Base-by-base conservation (phyloP, 192 early-diverging fungal species). In the Umbelopsis ramanniana region DNA sequence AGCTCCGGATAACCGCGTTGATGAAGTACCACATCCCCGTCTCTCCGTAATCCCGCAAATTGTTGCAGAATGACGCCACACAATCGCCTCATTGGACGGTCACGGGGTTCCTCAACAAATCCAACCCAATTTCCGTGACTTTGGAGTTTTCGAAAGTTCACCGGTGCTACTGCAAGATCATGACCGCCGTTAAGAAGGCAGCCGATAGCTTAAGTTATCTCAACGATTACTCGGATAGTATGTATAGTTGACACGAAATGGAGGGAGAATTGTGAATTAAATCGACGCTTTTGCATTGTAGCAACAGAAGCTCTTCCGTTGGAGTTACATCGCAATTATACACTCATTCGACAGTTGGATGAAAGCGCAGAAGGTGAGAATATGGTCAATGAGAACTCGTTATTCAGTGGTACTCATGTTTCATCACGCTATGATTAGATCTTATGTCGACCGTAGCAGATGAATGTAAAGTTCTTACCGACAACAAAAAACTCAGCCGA, bases 331-430 rank as follows among this genome's bases (percentile, higher is more conserved):
- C 89, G 94, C 22, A 94, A 93, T 71, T 95, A 96, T 60, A 90
- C 95, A 21, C 77, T 96, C 72, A 96, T 97, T 89, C 88, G 92
- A 15, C 93, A 97, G 79, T 87, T 96, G 9, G 96, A 95, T 77
- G 89, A 89, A n/a, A 74, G 75, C 46, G 86, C 89, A 4, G 81
- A 92, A 74, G 82, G 89, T 90, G 69, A 67, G 26, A 43, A 43
- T 43, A 1, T 1, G 11, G 1, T 43, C 6, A 11, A 11, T 2
- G 40, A 12, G 40, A 29, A 29, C 8, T 43, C 1, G 8, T 11
- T 11, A 43, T 43, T 12, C 46, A 21, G 4, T 26, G 8, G 4
- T 38, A 12, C 38, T 52, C 21, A 67, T 54, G 23, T 6, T 29
- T 1, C 8, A 37, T 55, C 38, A 35, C 40, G 21, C 33, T 54